These are phyloP conservation scores for Areca catechu DNA, from an alignment of 176 grass and related monocot species.

Conservation along the genomic window DNA sequence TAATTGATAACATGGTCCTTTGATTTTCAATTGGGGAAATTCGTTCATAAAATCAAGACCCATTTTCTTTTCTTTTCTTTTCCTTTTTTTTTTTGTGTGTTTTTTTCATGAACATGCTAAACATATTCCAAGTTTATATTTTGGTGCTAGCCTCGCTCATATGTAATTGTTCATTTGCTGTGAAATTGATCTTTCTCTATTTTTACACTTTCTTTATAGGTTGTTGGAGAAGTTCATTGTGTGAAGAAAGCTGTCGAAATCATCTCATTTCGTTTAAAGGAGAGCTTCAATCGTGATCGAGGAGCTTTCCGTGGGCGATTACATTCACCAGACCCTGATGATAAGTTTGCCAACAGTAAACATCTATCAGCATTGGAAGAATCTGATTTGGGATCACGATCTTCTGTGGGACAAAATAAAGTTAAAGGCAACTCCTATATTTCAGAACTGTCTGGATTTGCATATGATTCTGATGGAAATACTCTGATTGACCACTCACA, in stretches of 20 bases:
- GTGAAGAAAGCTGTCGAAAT: conserved; percentile 81
- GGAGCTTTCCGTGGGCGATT: conserved; percentile 53
- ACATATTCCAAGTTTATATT: too few species aligned
- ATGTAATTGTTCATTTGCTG: too few species aligned
- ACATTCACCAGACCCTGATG: conserved; percentile 59
- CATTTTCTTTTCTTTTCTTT: too few species aligned
- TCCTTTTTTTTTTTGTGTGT: too few species aligned
- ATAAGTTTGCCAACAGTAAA: conserved; percentile 44
- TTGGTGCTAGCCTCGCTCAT: too few species aligned
- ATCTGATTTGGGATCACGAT: conserved; percentile 24
- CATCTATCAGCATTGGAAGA: conserved; percentile 50
- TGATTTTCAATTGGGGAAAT: too few species aligned
- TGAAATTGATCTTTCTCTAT: too few species aligned
- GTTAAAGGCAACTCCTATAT: conserved; percentile 39
- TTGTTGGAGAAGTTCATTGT: conserved; percentile 72
- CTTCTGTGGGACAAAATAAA: conserved; percentile 31
- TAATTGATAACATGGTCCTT: too few species aligned
- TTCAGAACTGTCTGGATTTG: conserved; percentile 52
- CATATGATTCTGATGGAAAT: conserved; percentile 70
- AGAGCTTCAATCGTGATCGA: conserved; percentile 90
- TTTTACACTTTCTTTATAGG: conserved; percentile 27
- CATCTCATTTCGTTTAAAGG: conserved; percentile 79
- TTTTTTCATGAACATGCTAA: too few species aligned
- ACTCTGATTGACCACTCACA: conserved; percentile 43
- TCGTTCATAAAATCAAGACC: too few species aligned